These are phyloP conservation scores for Sporobolomyces roseus DNA, from an alignment of 768 basidiomycete genomes.

Conservation along the genomic window DNA sequence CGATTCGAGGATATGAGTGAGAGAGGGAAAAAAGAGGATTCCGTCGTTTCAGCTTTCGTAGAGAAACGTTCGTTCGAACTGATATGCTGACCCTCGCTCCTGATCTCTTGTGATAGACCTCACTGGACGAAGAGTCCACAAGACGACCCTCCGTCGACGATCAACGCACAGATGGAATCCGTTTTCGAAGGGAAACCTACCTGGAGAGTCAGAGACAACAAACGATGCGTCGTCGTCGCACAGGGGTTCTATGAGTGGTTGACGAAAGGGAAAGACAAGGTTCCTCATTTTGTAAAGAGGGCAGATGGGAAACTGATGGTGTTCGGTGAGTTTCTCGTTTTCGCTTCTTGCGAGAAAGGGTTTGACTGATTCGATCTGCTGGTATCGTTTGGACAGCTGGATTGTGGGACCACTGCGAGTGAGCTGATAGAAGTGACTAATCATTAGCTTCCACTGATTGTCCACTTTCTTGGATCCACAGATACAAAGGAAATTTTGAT, in stretches of 20 bases:
- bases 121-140: conserved; percentile 73
- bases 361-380: background rate
- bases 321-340: conserved; percentile 56
- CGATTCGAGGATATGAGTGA: too few species aligned
- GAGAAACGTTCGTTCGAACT: background rate
- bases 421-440: background rate
- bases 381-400: conserved; percentile 1
- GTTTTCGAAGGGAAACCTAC: conserved; percentile 66
- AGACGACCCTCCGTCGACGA: conserved; percentile 67
- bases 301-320: conserved; percentile 65
- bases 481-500: conserved; percentile 48
- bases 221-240: conserved; percentile 78
- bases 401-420: conserved; percentile 37
- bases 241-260: conserved; percentile 97
- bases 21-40: too few species aligned
- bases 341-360: background rate
- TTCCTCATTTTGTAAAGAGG: conserved; percentile 76
- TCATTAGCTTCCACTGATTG: too few species aligned
- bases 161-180: conserved; percentile 83
- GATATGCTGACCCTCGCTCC: background rate
- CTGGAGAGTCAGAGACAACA: conserved; percentile 81
- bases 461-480: background rate
- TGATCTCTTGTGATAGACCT: conserved; percentile 53
- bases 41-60: background rate
- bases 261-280: conserved; percentile 66